These are phyloP conservation scores for Trichocladium uniseriatum DNA, from an alignment of 495 filamentous ascomycete genomes.

Conservation along the genomic window DNA sequence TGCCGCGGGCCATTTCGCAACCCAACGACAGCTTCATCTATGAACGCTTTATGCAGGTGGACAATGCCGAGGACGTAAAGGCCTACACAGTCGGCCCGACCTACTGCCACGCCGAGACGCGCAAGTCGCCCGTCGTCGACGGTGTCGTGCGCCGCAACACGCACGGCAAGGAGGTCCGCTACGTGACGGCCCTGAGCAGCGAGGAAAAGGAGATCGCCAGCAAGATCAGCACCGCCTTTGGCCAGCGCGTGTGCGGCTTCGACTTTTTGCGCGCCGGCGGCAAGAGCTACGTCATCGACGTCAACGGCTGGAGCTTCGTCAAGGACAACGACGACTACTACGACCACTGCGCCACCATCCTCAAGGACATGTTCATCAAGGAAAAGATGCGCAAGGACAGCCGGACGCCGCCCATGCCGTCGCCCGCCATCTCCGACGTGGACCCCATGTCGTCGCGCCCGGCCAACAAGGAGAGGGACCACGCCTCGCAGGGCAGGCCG, in stretches of 20 bases:
- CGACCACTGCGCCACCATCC: constrained; percentile 74
- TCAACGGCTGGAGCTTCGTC: constrained; percentile 99
- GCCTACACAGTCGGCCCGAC: constrained; percentile 93
- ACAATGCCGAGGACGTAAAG: constrained; percentile 96
- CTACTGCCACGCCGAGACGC: constrained; percentile 93
- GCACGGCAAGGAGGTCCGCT: constrained; percentile 93
- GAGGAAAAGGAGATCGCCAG: constrained; percentile 80
- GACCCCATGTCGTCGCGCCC: constrained; percentile 32
- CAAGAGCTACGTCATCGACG: constrained; percentile 95
- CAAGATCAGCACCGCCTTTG: constrained; percentile 86
- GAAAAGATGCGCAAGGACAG: constrained; percentile 51
- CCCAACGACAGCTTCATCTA: constrained; percentile 79
- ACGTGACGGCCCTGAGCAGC: constrained; percentile 71
- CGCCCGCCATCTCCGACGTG: constrained; percentile 36
- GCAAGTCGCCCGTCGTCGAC: constrained; percentile 95
- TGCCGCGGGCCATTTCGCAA: constrained; percentile 75
- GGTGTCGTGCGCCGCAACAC: constrained; percentile 92
- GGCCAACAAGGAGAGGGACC: constrained; percentile 27
- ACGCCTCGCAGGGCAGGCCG: constrained; percentile 27
- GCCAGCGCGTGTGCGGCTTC: constrained; percentile 92
- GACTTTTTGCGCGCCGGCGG: constrained; percentile 81
- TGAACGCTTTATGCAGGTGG: constrained; percentile 90
- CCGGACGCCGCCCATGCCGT: constrained; percentile 34
- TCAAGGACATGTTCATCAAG: constrained; percentile 74
- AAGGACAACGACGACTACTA: constrained; percentile 99